A percentile compares a stretch with the other conserved stretches of the same genome.
Evolutionary conservation across 495 filamentous ascomycete genomes (phyloP).

Genomic region (Trichoderma orchidacearum): DNA sequence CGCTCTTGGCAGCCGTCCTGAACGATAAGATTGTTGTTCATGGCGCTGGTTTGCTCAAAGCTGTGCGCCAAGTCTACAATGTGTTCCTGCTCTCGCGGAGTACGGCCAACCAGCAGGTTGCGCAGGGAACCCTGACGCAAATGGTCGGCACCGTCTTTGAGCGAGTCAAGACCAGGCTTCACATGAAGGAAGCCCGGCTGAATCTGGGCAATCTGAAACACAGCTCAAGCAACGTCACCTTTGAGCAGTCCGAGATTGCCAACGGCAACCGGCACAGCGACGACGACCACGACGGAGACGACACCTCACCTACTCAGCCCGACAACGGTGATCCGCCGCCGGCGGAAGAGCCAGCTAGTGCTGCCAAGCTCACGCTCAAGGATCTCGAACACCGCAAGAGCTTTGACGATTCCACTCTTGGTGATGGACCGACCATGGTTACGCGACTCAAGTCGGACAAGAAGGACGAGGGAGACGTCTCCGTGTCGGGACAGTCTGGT

Average conservation of each 20-base stretch:
- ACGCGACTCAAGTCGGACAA: conserved; percentile 55
- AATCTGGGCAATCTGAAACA: conserved; percentile 36
- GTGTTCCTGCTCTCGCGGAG: conserved; percentile 91
- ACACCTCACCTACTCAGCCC: conserved; percentile 33
- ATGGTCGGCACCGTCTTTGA: conserved; percentile 99
- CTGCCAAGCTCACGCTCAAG: conserved; percentile 79
- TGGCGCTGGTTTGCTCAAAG: conserved; percentile 90
- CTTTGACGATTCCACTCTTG: conserved; percentile 82
- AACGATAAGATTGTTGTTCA: conserved; percentile 99
- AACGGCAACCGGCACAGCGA: conserved; percentile 10
- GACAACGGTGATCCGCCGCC: conserved; percentile 42
- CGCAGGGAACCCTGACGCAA: conserved; percentile 90
- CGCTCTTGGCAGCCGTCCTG: conserved; percentile 82
- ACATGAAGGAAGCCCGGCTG: conserved; percentile 64
- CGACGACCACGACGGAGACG: conserved; percentile 28
- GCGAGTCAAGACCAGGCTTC: conserved; percentile 71
- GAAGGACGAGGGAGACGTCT: conserved; percentile 37
- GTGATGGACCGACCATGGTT: conserved; percentile 87
- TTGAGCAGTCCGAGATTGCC: conserved; percentile 20
- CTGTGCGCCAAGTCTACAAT: conserved; percentile 97
- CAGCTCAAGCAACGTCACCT: conserved; percentile 28
- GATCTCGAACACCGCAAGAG: conserved; percentile 89
- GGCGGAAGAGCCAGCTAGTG: conserved; percentile 9
- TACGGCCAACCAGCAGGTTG: conserved; percentile 86
- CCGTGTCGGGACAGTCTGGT: conserved; percentile 41